Evolutionary conservation across 176 grass and related monocot species (phyloP), one percentile per base, ranked within the genome.

Genomic region (Triticum dicoccoides): DNA sequence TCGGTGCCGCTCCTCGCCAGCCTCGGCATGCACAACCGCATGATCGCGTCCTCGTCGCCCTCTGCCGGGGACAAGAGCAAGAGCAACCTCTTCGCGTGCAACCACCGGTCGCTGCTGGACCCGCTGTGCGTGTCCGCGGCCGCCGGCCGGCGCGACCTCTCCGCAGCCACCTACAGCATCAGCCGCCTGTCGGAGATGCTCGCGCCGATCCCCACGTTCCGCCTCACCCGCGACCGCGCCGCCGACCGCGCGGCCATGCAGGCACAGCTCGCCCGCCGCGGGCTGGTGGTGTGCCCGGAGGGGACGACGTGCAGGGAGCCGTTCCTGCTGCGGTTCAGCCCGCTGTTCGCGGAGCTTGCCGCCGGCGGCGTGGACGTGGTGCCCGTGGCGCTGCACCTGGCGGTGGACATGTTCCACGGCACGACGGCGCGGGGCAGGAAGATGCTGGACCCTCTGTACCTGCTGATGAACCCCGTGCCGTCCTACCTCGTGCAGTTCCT

Each of bases 261-360:
- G 33, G 54, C 35, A 1, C 78, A 21, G 56, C 76, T 83, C 4
- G 86, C 21, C 51, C 69, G 58, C 30, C 9, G 34, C 20, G 89
- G 90, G 1, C 87, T 98, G 25, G 95, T 88, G 21, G 89, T 98
- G 11, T 98, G 95, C 85, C 89, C 95, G 3, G 95, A 98, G 90
- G 95, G 93, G 13, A 93, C 93, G 0, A 95, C 95, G 2, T 95
- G 91, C 87, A 81, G 93, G 4, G 93, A 98, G 79, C 93, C 93
- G 5, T 98, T 86, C 80, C 93, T 98, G 35, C 87, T 98, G 23
- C 78, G 95, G 11, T 98, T 95, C 87, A 95, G 95, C 80, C 85
- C 93, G 5, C 91, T 98, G 51, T 95, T 93, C 51, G 87, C 92
- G 0, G 96, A 98, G 86, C 88, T 96, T 4, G 73, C 45, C 4